Evolutionary conservation across 306 rosid genomes (phyloP), one percentile per base, ranked within the genome.

Genomic region (Lablab purpureus): DNA sequence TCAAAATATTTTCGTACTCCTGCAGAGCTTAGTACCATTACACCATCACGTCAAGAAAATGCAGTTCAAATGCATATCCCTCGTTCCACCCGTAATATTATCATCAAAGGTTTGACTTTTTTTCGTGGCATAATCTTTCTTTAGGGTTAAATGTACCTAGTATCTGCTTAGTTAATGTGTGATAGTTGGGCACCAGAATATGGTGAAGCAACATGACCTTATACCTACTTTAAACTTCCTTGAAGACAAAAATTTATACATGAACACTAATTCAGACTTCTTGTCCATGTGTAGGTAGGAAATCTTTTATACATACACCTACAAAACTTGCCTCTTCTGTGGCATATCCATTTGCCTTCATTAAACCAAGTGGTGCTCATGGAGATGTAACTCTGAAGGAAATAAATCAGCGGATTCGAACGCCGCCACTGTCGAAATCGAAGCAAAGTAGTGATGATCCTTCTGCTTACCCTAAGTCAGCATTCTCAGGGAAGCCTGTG

Each of bases 401-500:
- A 80, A 96, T 96, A 81, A 96, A 96, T 87, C 97, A 90, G 88
- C 93, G 91, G 79, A 93, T 96, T 77, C 94, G 67, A 15, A 90
- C 93, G 32, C 96, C 96, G 1, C 93, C 94, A 51, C 94, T 91
- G 41, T 83, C 85, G 15, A 96, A 89, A 79, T 70, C 85, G 0
- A 83, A 86, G 84, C 81, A 87, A 58, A 84, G 12, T 49, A 21
- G 11, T 7, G 98, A 89, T 71, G 97, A 96, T 65, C 91, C 90
- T 10, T 66, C 82, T 36, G 80, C 85, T 50, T 93, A 80, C 75
- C 98, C 98, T 45, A 95, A 91, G 76, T 96, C 99, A 14, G 98
- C 99, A 73, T 91, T 96, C 84, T 96, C 99, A 4, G 99, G 99
- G 71, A 96, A 96, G 87, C 98, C 99, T 5, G 98, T 96, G 5